A percentile compares a stretch with the other conserved stretches of the same genome.
Evolutionary conservation across 345 rosid genomes (phyloP).

Genomic region (Cardamine occulta): DNA sequence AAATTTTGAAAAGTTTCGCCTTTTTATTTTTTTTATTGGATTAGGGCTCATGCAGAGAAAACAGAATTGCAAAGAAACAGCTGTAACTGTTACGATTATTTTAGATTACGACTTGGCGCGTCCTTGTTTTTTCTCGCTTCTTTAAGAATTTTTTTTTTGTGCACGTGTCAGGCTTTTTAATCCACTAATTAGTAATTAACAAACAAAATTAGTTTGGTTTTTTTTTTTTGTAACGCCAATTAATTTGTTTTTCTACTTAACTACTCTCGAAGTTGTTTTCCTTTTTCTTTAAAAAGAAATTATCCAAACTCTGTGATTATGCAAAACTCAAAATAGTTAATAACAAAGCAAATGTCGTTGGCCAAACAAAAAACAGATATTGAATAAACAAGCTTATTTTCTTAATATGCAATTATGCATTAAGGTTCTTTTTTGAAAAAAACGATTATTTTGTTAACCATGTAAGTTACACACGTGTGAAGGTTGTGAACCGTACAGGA

Average conservation of each 20-base stretch:
- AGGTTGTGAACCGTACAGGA: not conserved
- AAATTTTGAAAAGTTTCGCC: not conserved
- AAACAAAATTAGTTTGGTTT: not conserved
- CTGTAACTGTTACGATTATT: conserved; percentile 1
- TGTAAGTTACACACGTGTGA: not conserved
- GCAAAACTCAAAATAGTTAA: not conserved
- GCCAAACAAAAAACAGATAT: not conserved
- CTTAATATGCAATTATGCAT: not conserved
- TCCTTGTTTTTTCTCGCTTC: not conserved
- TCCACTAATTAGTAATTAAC: conserved; percentile 1
- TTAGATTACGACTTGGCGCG: conserved; percentile 35
- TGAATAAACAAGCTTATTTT: not conserved
- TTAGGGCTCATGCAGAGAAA: conserved; percentile 25
- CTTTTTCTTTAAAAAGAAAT: not conserved
- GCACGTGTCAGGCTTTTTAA: conserved; percentile 1
- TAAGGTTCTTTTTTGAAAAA: too few species aligned
- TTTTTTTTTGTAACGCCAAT: not conserved
- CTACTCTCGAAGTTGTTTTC: not conserved
- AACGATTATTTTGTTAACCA: too few species aligned
- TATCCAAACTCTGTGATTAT: not conserved
- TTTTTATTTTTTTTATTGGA: not conserved
- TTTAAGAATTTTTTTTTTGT: not conserved
- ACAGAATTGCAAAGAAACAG: not conserved
- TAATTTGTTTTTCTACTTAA: not conserved
- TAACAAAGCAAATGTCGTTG: not conserved